phyloP scores from a whole-genome alignment of 2,329 filamentous ascomycete genomes.

The Botrytis tulipae region DNA sequence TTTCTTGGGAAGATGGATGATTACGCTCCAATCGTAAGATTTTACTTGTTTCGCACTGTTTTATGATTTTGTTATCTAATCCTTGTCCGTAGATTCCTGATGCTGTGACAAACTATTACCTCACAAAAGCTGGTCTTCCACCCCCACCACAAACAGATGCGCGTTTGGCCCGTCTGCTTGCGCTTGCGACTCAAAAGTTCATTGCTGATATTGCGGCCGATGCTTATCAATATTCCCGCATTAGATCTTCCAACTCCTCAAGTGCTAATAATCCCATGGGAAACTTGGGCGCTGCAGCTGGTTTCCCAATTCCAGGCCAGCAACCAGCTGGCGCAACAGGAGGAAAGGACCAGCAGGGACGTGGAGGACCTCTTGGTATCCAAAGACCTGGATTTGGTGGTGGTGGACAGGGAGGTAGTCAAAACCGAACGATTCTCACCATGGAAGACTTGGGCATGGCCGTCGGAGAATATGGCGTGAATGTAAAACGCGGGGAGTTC shows the following conservation, averaged over 20 bases:
- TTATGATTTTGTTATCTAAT: conserved; percentile 23
- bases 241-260: conserved; percentile 84
- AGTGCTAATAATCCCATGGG: conserved; percentile 91
- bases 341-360: conserved; percentile 54
- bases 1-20: conserved; percentile 97
- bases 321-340: conserved; percentile 52
- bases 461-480: conserved; percentile 95
- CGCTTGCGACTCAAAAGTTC: conserved; percentile 98
- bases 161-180: conserved; percentile 86
- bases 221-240: conserved; percentile 95
- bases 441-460: conserved; percentile 99
- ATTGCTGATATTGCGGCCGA: conserved; percentile 96
- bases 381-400: conserved; percentile 80
- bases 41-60: conserved; percentile 10
- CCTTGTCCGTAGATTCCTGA: conserved; percentile 75
- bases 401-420: conserved; percentile 81
- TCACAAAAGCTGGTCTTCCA: conserved; percentile 91
- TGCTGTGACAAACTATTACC: conserved; percentile 96
- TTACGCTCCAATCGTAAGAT: conserved; percentile 87
- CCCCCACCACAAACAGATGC: conserved; percentile 88
- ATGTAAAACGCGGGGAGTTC: conserved; percentile 95
- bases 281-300: conserved; percentile 72
- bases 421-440: conserved; percentile 90
- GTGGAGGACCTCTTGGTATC: conserved; percentile 48
- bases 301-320: conserved; percentile 64